These are phyloP conservation scores for Kwoniella europaea DNA, from an alignment of 768 basidiomycete species.

Conservation along the genomic window DNA sequence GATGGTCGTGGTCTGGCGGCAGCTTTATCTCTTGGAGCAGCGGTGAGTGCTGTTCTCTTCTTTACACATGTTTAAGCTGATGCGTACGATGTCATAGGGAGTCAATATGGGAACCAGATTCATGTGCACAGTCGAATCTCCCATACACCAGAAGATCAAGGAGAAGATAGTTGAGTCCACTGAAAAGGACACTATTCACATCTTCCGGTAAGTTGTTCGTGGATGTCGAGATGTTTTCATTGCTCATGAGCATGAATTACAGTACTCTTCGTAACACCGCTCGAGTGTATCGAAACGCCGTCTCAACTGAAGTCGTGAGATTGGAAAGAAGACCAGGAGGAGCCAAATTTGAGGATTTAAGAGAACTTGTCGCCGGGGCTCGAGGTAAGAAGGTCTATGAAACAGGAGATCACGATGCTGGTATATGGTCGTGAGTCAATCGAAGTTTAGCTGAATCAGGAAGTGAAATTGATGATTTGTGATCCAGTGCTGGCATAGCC, in stretches of 20 bases:
- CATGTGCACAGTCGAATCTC: conserved; percentile 88
- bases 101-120: conserved; percentile 90
- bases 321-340: conserved; percentile 81
- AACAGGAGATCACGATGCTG: conserved; percentile 80
- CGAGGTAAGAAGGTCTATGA: conserved; percentile 63
- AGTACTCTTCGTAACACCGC: conserved; percentile 45
- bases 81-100: conserved; percentile 63
- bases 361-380: conserved; percentile 64
- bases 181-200: conserved; percentile 80
- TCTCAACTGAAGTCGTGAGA: conserved; percentile 80
- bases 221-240: neutral
- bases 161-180: conserved; percentile 80
- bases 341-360: conserved; percentile 82
- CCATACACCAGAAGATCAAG: conserved; percentile 89
- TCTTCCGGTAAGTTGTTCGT: conserved; percentile 67
- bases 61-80: neutral
- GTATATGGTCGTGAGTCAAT: conserved; percentile 70
- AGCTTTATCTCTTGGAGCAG: conserved; percentile 78
- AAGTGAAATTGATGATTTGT: neutral
- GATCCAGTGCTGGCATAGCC: conserved; percentile 52
- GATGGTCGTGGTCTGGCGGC: conserved; percentile 83
- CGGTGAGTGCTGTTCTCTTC: conserved; percentile 62
- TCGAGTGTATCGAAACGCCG: conserved; percentile 65
- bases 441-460: neutral
- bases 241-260: no score